phyloP scores from a whole-genome alignment of 106 monocot genomes.

The Dendrobium officinale region DNA sequence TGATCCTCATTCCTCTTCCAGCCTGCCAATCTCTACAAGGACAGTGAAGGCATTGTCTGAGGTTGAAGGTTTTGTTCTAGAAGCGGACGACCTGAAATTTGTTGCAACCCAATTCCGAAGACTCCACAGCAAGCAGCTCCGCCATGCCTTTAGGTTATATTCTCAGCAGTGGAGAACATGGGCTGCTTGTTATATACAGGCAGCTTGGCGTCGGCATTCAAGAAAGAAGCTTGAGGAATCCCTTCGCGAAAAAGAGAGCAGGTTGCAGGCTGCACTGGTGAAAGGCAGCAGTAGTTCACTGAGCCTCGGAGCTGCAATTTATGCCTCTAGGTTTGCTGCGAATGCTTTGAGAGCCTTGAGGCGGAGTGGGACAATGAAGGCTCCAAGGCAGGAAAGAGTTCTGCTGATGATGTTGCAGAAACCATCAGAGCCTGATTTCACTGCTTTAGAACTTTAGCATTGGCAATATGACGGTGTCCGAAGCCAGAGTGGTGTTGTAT shows the following conservation, averaged over 20 bases:
- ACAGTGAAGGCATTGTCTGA: slow-evolving; percentile 47
- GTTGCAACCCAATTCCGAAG: slow-evolving; percentile 60
- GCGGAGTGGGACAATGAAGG: slow-evolving; percentile 19
- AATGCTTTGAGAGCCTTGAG: slow-evolving; percentile 32
- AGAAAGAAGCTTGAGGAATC: slow-evolving; percentile 50
- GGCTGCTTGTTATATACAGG: slow-evolving; percentile 69
- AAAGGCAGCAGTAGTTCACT: slow-evolving; percentile 17
- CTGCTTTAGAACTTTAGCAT: neutral
- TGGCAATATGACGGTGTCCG: neutral
- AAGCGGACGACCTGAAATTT: slow-evolving; percentile 50
- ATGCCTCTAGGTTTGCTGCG: slow-evolving; percentile 47
- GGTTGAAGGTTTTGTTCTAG: slow-evolving; percentile 55
- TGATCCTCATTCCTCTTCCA: slow-evolving; percentile 45
- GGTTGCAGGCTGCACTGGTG: slow-evolving; percentile 32
- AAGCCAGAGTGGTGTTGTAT: neutral
- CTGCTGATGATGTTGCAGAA: slow-evolving; percentile 46
- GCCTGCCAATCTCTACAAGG: slow-evolving; percentile 56
- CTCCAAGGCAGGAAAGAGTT: slow-evolving; percentile 31
- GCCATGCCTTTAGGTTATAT: slow-evolving; percentile 54
- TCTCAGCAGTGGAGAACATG: slow-evolving; percentile 65
- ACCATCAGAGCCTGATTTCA: slow-evolving; percentile 57
- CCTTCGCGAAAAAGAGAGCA: slow-evolving; percentile 32
- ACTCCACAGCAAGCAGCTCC: slow-evolving; percentile 60
- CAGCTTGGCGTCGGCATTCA: slow-evolving; percentile 42
- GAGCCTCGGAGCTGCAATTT: slow-evolving; percentile 48